Evolutionary conservation across 768 basidiomycete genomes (phyloP), one percentile per base, ranked within the genome.

Genomic region (Mycena vitilis): DNA sequence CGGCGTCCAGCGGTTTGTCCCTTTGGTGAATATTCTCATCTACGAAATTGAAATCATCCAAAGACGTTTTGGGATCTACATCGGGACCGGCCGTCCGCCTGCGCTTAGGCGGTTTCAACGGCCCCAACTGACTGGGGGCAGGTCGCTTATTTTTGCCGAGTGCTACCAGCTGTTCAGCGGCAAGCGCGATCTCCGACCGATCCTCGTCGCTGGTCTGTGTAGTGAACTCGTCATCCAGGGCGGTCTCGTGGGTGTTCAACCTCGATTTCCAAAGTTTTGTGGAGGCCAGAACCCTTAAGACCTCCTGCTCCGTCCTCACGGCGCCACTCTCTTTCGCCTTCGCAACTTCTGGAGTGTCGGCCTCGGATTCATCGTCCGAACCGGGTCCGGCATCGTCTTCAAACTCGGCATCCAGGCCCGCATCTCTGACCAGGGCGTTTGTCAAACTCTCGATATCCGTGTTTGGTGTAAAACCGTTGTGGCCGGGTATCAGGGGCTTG

Each of bases 361-460:
- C 6, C 6, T 15, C 45, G 45, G 12, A 15, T 12, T 47, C 45
- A 18, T 7, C 6, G 6, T 60, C 47, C 5, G 13, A 11, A 4
- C n/a, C 47, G 10, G n/a, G n/a, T n/a, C 2, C 9, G 7, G 34
- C 30, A 20, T n/a, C n/a, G n/a, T 37, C 34, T 8, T 20, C 42
- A 4, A 9, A 51, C 2, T 52, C 49, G 18, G 2, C 60, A 42
- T 61, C 60, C 48, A 52, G n/a, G n/a, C n/a, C n/a, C n/a, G n/a
- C n/a, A n/a, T n/a, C n/a, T n/a, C n/a, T 5, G 8, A 51, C 9
- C 13, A 61, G 16, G 0, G 60, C 60, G 16, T 13, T 52, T 7
- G 48, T 40, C 1, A 61, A 15, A n/a, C 60, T 61, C 22, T 61
- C 60, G n/a, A 48, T 36, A 9, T 60, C 58, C 3, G 48, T 52